These are phyloP conservation scores for Phytophthora pini DNA, from an alignment of 352 stramenopile genomes.

Conservation along the genomic window DNA sequence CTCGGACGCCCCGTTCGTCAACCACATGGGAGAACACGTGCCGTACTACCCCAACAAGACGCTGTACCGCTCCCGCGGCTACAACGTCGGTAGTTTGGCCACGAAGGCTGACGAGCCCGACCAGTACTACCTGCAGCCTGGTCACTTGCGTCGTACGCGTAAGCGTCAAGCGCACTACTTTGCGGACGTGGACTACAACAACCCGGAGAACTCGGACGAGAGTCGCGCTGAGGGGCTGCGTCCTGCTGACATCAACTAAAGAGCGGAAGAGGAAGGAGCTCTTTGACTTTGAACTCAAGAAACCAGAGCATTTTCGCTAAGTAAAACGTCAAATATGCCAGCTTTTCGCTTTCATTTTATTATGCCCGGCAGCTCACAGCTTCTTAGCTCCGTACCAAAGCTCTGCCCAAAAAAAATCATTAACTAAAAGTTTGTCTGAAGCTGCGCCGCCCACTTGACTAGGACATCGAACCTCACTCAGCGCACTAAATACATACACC, in stretches of 20 bases:
- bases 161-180: conserved; percentile 70
- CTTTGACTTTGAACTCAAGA: neutral
- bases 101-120: conserved; percentile 69
- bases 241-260: conserved; percentile 70
- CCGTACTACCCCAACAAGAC: conserved; percentile 83
- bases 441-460: conserved; percentile 15
- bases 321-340: conserved; percentile 26
- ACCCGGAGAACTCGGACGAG: conserved; percentile 52
- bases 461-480: conserved; percentile 20
- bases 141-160: conserved; percentile 72
- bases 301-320: no score
- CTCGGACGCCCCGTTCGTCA: conserved; percentile 75
- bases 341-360: conserved; percentile 38
- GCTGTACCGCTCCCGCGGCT: conserved; percentile 79
- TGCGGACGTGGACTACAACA: conserved; percentile 88
- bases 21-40: conserved; percentile 69
- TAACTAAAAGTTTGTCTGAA: conserved; percentile 25
- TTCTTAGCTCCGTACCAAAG: neutral
- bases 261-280: neutral
- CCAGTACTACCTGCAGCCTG: conserved; percentile 85
- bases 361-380: conserved; percentile 24
- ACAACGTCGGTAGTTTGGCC: conserved; percentile 79
- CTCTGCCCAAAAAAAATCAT: conserved; percentile 22
- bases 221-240: conserved; percentile 61
- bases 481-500: conserved; percentile 42